A percentile compares a stretch with the other conserved stretches of the same genome.
Conservation (phyloP, 139 green algal species). For the Picochlorum sp. region DNA sequence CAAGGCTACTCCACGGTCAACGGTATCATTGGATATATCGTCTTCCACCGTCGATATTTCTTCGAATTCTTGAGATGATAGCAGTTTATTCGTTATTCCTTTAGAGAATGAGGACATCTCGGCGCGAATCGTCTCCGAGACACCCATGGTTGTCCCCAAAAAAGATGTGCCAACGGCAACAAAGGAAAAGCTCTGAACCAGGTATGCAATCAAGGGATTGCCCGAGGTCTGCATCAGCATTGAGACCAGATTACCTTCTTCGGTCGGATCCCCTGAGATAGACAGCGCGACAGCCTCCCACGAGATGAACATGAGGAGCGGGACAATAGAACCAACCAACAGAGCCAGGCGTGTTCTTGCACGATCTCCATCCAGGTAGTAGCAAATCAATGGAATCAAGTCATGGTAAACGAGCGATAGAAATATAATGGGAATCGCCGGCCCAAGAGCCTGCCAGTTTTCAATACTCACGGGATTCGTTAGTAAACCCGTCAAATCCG, state of each 20-base stretch:
- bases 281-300: constrained; percentile 52
- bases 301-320: constrained; percentile 55
- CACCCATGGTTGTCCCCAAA: constrained; percentile 42
- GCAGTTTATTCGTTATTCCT: constrained; percentile 20
- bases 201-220: constrained; percentile 11
- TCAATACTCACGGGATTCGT: not conserved
- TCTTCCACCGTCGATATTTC: not conserved
- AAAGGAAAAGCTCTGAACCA: constrained; percentile 41
- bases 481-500: constrained; percentile 10
- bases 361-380: constrained; percentile 45
- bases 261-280: not conserved
- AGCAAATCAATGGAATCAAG: constrained; percentile 56
- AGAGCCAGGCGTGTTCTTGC: constrained; percentile 18
- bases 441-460: constrained; percentile 12
- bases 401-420: constrained; percentile 68
- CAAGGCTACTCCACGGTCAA: constrained; percentile 4
- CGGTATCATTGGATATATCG: not conserved
- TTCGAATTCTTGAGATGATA: constrained; percentile 23
- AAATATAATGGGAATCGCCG: constrained; percentile 50
- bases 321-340: constrained; percentile 32
- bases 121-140: constrained; percentile 29
- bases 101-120: constrained; percentile 20
- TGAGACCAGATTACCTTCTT: not conserved
- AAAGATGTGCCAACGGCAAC: constrained; percentile 55
- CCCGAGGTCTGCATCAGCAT: not conserved